Evolutionary conservation across 2,329 filamentous ascomycete species (phyloP).

Genomic region (Magnaporthiopsis poae): DNA sequence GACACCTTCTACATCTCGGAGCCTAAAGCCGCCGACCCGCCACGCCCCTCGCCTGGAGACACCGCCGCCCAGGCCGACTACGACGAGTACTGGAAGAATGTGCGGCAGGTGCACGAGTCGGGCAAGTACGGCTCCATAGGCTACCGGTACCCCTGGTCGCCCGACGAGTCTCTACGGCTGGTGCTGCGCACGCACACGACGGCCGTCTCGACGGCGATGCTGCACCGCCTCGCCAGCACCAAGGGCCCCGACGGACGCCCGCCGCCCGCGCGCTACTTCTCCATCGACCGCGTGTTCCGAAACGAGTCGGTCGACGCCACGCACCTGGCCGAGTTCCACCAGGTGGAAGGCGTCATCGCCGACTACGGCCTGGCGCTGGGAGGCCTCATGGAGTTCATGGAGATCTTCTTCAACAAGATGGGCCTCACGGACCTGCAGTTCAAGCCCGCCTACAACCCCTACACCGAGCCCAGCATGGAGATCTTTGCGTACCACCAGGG

Average conservation of each 20-base stretch:
- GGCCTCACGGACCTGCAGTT: conserved; percentile 76
- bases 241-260: conserved; percentile 61
- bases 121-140: conserved; percentile 92
- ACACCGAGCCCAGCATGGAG: conserved; percentile 95
- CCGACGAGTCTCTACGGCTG: conserved; percentile 73
- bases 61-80: conserved; percentile 52
- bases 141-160: conserved; percentile 89
- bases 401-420: conserved; percentile 76
- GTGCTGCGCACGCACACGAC: conserved; percentile 96
- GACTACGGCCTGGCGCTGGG: conserved; percentile 89
- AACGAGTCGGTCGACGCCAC: conserved; percentile 97
- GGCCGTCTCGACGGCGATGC: conserved; percentile 78
- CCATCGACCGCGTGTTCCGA: conserved; percentile 93
- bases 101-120: conserved; percentile 75
- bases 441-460: conserved; percentile 93
- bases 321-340: conserved; percentile 95
- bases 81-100: conserved; percentile 77
- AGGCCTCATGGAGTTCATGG: conserved; percentile 63
- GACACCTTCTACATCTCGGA: conserved; percentile 96
- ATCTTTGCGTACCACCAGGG: conserved; percentile 93
- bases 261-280: conserved; percentile 82
- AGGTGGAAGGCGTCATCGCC: conserved; percentile 95
- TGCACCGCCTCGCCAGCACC: conserved; percentile 71
- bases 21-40: conserved; percentile 63
- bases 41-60: conserved; percentile 35